Base-by-base conservation (phyloP, 2,329 filamentous ascomycete species). In the Neofusicoccum sp. region DNA sequence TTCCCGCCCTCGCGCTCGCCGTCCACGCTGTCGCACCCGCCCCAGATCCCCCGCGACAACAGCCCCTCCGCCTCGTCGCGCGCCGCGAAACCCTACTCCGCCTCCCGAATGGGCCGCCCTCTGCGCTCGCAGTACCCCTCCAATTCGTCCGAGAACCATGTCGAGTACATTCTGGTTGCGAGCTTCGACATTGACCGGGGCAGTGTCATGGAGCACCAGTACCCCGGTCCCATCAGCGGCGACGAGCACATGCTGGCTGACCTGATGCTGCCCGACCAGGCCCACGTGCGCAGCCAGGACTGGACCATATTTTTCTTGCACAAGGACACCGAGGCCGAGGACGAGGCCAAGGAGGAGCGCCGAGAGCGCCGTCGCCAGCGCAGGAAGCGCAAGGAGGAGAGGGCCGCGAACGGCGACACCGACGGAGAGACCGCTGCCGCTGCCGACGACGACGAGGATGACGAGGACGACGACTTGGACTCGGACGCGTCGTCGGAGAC, bases 291-390 rank as follows among this genome's bases (percentile, higher is more conserved):
- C 40, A 93, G 90, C 70, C 93, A 98, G 76, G 95, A 99, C 74
- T 99, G 95, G 95, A 99, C 95, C 43, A 96, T 98, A 60, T 99
- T 99, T 79, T 99, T 99, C 73, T 75, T 99, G 61, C 95, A 99
- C 78, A 98, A 98, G 74, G 95, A 99, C 73, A 90, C 88, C 3
- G 93, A 86, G 63, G 86, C 89, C 62, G 90, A 93, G 61, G 93
- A 96, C 63, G 89, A 91, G 67, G 80, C 81, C 63, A 80, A 79
- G 59, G 80, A 80, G 40, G 87, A 84, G 78, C 82, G 69, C 80
- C 80, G 67, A 79, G 84, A 81, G 66, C 78, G 82, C 68, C 80
- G 85, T 60, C 80, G 79, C 64, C 79, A 79, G 62, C 80, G 80
- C 65, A 81, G 77, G 49, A 81, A 86, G 56, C 65, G 68, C 59